Evolutionary conservation across 441 rosid species (phyloP), one percentile per base, ranked within the genome.

Genomic region (Theobroma grandiflorum): DNA sequence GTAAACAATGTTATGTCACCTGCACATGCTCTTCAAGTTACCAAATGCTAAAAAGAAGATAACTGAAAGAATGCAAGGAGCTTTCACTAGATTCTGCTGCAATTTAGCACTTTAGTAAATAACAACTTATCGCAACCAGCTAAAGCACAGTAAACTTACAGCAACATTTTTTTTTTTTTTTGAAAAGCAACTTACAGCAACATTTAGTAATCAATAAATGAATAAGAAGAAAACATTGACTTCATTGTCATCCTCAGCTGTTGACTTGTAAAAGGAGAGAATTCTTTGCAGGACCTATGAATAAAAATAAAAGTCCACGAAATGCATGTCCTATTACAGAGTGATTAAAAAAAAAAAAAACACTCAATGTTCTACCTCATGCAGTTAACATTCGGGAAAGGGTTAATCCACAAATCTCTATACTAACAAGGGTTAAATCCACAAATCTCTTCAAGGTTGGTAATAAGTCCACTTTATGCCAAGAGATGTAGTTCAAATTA

Each of bases 251-350:
- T 88, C 81, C 84, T 64, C 50, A 82, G 65, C 81, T 76, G 80
- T 75, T 59, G 83, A 83, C 76, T 75, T 81, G 85, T 92, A 94
- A 67, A 87, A 89, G 67, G 87, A 76, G 68, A 94, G 80, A 96
- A 97, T 94, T 84, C 87, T 92, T 78, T 92, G 89, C 37, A 91
- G 86, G 77, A 88, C 90, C 99, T 97, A 89, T 82, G 82, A 81
- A 78, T 61, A 77, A 40, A 83, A 77, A 78, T 68, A 38, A 76
- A 80, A 47, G 71, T 5, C 2, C 35, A 53, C 10, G 45, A 57
- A 69, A 59, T 18, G 16, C 75, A 82, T 14, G 38, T 69, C 72
- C 45, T 53, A 35, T 57, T 18, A n/a, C 16, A 76, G 57, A 4
- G 38, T 47, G 9, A 61, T 15, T 40, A 42, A 40, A 74, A 42